Evolutionary conservation across 805 yeast species (phyloP).

Genomic region (Jamesozyma rosinii): DNA sequence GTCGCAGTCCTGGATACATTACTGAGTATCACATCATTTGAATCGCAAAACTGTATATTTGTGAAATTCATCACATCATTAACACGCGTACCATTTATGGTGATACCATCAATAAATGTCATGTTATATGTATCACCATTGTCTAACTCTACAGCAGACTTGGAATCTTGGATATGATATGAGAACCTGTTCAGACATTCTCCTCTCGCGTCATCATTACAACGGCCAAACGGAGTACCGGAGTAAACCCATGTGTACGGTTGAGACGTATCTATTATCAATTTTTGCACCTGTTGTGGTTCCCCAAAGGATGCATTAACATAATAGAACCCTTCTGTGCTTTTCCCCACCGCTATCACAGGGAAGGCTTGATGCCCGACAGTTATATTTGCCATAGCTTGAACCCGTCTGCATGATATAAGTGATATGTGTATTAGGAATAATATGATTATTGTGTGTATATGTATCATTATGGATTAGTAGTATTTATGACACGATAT

Average conservation of each 20-base stretch:
- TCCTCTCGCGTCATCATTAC: constrained; percentile 3
- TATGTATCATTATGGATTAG: not conserved
- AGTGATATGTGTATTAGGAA: not conserved
- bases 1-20: constrained; percentile 1
- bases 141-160: constrained; percentile 9
- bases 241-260: constrained; percentile 33
- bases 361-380: constrained; percentile 9
- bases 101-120: constrained; percentile 20
- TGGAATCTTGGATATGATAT: constrained; percentile 15
- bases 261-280: constrained; percentile 33
- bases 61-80: constrained; percentile 19
- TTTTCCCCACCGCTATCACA: constrained; percentile 20
- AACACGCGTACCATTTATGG: constrained; percentile 18
- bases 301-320: constrained; percentile 30
- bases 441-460: not conserved
- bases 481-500: not conserved
- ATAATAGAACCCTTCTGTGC: constrained; percentile 21
- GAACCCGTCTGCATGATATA: not conserved
- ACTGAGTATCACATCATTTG: not conserved
- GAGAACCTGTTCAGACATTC: constrained; percentile 9
- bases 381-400: not conserved
- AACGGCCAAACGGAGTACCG: constrained; percentile 7
- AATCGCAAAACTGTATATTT: not conserved
- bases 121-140: constrained; percentile 9
- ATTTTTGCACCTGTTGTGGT: constrained; percentile 22